Conservation (phyloP, 176 grass and related monocot species). For the Triticum timopheevii region DNA sequence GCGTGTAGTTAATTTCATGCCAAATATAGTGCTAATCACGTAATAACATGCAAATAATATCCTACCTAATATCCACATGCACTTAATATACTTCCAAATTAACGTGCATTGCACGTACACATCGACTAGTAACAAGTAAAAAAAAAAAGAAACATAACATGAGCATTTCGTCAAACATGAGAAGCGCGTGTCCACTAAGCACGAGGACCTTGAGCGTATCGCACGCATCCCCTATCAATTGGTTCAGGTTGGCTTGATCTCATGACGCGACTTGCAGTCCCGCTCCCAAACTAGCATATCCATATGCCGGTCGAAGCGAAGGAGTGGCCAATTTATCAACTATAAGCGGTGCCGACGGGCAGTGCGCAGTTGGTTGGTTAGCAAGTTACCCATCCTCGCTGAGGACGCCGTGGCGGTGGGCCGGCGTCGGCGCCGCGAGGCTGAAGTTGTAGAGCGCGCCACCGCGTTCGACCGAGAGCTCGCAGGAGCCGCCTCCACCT, state of each 20-base stretch:
- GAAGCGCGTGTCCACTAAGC: background rate
- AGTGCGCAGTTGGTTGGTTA: background rate
- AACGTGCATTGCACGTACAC: no score
- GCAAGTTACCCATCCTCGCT: conserved; percentile 80
- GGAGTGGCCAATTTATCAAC: background rate
- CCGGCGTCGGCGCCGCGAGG: conserved; percentile 58
- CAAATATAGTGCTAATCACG: no score
- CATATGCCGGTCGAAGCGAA: background rate
- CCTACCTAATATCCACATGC: no score
- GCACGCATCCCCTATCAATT: background rate
- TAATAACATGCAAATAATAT: no score
- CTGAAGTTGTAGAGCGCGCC: conserved; percentile 68
- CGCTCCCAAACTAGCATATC: background rate
- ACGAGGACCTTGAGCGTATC: background rate
- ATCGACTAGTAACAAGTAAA: background rate
- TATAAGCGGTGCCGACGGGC: background rate
- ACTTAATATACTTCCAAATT: no score
- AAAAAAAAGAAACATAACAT: background rate
- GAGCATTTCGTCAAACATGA: conserved; percentile 30
- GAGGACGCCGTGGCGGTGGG: conserved; percentile 76
- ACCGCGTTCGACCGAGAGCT: conserved; percentile 42
- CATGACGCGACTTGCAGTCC: background rate
- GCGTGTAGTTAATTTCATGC: no score
- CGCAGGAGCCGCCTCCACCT: conserved; percentile 42
- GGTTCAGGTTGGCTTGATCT: background rate